Base-by-base conservation (phyloP, 305 asterid species). In the Plantago coronopus region DNA sequence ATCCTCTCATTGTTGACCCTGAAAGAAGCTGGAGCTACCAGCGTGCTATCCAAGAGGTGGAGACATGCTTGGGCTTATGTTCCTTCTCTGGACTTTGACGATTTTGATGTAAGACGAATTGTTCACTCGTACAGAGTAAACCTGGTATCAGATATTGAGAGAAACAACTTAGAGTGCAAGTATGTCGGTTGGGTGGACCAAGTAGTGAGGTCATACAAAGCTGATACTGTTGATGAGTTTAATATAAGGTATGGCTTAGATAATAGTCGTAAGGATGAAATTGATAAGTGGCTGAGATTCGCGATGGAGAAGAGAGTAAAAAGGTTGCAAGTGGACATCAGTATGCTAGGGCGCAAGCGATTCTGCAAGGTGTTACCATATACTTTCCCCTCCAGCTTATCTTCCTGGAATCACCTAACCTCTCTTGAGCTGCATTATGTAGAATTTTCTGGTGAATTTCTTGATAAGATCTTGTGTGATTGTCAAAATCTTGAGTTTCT, bases 21-120 rank as follows among this genome's bases (percentile, higher is more conserved):
- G 13, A 34, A 34, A 34, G 40, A 34, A 34, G 40, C 40, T 34
- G 40, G 40, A 34, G 9, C 12, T 34, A 34, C 31, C 17, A 49
- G 55, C 25, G n/a, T 49, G 55, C 55, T 49, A 5, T 49, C 55
- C 5, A 49, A 21, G 31, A 49, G 55, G 21, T 49, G 55, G 55
- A 49, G 34, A 12, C n/a, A 49, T 49, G 31, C 21, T 20, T 49
- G 55, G 55, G 55, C 17, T 8, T 20, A 49, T 13, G 34, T 49
- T n/a, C 55, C 55, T 49, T 27, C 25, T 20, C 55, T 49, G 12
- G 15, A 19, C 29, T 49, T 49, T 49, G 14, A 49, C 21, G 16
- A 7, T 49, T 20, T 8, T 49, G 29, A 20, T 49, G 21, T n/a
- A 7, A 47, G 21, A 17, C 0, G 22, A 15, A 13, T 47, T 17